Percentiles rank a stretch among this genome's conserved stretches.
Conservation (phyloP, 2,329 filamentous ascomycete species). For the Exophiala calicioides region DNA sequence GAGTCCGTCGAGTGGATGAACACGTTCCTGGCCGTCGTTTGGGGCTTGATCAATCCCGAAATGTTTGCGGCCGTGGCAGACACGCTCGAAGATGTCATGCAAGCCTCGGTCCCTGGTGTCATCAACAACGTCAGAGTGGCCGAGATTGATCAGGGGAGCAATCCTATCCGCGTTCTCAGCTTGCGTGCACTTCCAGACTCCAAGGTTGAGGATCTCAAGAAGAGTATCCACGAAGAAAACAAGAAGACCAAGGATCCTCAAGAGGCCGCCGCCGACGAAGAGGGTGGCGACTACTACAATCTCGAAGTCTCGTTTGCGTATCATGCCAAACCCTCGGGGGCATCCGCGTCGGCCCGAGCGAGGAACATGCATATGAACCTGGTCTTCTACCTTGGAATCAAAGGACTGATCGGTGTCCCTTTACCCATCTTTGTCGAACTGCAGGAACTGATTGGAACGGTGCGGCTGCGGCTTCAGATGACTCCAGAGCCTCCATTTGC, state of each 20-base stretch:
- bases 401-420: slow-evolving; percentile 84
- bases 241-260: slow-evolving; percentile 80
- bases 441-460: slow-evolving; percentile 85
- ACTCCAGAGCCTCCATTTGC: slow-evolving; percentile 89
- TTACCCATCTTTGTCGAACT: slow-evolving; percentile 87
- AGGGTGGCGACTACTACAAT: slow-evolving; percentile 91
- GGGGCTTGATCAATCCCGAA: slow-evolving; percentile 91
- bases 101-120: slow-evolving; percentile 84
- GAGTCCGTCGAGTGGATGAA: slow-evolving; percentile 98
- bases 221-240: slow-evolving; percentile 76
- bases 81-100: slow-evolving; percentile 93
- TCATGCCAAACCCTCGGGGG: slow-evolving; percentile 74
- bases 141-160: slow-evolving; percentile 90
- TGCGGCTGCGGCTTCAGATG: slow-evolving; percentile 78
- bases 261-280: slow-evolving; percentile 83
- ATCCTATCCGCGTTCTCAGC: slow-evolving; percentile 84
- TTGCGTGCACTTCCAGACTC: slow-evolving; percentile 80
- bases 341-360: slow-evolving; percentile 74
- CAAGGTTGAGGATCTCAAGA: slow-evolving; percentile 78
- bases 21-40: slow-evolving; percentile 76
- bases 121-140: slow-evolving; percentile 95
- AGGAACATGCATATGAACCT: slow-evolving; percentile 97
- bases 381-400: slow-evolving; percentile 88
- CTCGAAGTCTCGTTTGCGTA: slow-evolving; percentile 89
- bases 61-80: slow-evolving; percentile 94